Conservation (phyloP, 331 rosid species). For the Quercus tomentella region DNA sequence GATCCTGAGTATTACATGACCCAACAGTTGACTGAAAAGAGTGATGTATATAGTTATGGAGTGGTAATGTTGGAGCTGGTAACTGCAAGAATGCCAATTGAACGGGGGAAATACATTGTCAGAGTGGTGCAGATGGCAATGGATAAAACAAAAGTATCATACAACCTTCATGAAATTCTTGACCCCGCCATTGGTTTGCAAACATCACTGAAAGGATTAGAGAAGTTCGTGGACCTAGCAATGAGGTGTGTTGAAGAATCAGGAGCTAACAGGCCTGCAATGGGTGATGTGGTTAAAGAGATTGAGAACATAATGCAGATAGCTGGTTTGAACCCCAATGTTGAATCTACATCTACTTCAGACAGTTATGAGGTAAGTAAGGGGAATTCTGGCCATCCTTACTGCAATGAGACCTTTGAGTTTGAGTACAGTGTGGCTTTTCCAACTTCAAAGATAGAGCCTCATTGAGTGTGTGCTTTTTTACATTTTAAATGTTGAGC, state of each 20-base stretch:
- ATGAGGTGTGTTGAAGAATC: conserved; percentile 59
- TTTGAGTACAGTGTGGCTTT: conserved; percentile 20
- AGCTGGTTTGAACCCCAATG: conserved; percentile 47
- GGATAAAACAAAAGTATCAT: conserved; percentile 38
- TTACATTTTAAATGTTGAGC: not conserved
- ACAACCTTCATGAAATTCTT: conserved; percentile 42
- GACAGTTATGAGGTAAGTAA: conserved; percentile 26
- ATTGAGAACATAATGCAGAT: conserved; percentile 40
- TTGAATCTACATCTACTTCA: conserved; percentile 43
- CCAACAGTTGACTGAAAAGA: conserved; percentile 60
- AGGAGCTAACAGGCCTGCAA: conserved; percentile 54
- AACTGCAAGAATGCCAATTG: conserved; percentile 65
- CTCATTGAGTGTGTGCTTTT: not conserved
- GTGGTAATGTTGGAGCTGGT: conserved; percentile 66
- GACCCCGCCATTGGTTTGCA: conserved; percentile 38
- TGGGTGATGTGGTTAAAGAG: conserved; percentile 52
- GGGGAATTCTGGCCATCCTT: conserved; percentile 31
- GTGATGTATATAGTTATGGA: conserved; percentile 74
- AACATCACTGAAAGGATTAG: conserved; percentile 39
- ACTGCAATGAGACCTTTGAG: conserved; percentile 23
- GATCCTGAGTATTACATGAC: conserved; percentile 79
- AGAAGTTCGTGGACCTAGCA: conserved; percentile 53
- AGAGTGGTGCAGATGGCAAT: conserved; percentile 37
- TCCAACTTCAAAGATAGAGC: conserved; percentile 32
- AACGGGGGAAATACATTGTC: conserved; percentile 58